Conservation (phyloP, 1,139 yeast species). For the Blastobotrys illinoisensis region DNA sequence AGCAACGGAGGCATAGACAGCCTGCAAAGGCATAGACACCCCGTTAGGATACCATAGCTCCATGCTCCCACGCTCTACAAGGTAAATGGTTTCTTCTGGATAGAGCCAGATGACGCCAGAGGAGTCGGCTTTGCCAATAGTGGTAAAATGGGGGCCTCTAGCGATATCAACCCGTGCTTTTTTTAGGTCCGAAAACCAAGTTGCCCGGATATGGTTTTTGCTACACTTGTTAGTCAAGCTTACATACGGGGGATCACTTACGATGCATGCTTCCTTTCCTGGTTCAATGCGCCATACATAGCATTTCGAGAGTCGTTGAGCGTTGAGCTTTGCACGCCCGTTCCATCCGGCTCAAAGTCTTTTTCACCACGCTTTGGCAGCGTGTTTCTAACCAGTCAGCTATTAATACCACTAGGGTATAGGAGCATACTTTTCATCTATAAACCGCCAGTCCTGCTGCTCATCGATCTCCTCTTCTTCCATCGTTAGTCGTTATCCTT, state of each 20-base stretch:
- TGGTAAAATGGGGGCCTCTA: slow-evolving; percentile 67
- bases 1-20: slow-evolving; percentile 54
- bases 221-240: too few species aligned
- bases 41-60: slow-evolving; percentile 43
- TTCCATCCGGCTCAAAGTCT: slow-evolving; percentile 83
- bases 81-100: slow-evolving; percentile 66
- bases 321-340: slow-evolving; percentile 48
- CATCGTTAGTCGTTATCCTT: not conserved
- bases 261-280: slow-evolving; percentile 53
- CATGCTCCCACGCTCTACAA: slow-evolving; percentile 79
- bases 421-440: not conserved
- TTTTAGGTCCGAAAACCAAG: slow-evolving; percentile 41
- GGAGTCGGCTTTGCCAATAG: slow-evolving; percentile 59
- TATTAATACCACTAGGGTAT: not conserved
- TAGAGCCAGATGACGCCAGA: slow-evolving; percentile 46
- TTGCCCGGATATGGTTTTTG: slow-evolving; percentile 34
- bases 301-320: slow-evolving; percentile 55
- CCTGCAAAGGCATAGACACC: slow-evolving; percentile 56
- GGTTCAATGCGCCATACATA: slow-evolving; percentile 65
- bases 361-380: slow-evolving; percentile 76
- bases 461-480: slow-evolving; percentile 5
- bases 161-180: slow-evolving; percentile 51
- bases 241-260: too few species aligned
- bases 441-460: slow-evolving; percentile 7
- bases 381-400: slow-evolving; percentile 2